Percentiles rank a stretch among this genome's conserved stretches.
Evolutionary conservation across 805 yeast genomes (phyloP).

Genomic region (Cyberlindnera petersonii): DNA sequence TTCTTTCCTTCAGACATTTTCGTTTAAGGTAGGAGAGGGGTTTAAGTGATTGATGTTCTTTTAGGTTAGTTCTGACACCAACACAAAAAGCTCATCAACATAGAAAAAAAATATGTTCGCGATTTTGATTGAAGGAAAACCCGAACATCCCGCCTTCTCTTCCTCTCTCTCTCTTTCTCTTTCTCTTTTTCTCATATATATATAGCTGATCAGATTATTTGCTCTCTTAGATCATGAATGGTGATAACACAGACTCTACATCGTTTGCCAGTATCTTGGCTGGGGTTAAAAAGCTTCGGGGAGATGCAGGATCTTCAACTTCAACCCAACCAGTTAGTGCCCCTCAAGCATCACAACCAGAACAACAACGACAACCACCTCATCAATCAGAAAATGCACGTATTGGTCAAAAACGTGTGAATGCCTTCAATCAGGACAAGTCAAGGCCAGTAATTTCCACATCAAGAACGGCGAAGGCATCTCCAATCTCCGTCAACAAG

Average conservation of each 20-base stretch:
- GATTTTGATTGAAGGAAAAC: background rate
- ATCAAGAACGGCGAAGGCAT: constrained; percentile 16
- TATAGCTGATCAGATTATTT: too few relatives aligned
- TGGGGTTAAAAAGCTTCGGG: constrained; percentile 54
- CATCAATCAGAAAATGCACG: constrained; percentile 3
- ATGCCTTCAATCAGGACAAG: constrained; percentile 24
- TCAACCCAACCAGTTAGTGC: background rate
- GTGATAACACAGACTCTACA: constrained; percentile 41
- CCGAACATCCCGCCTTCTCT: background rate
- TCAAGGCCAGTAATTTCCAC: constrained; percentile 12
- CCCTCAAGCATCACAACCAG: constrained; percentile 2
- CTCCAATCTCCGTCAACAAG: constrained; percentile 52
- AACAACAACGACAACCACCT: background rate
- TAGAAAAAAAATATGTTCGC: background rate
- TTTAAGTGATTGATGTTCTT: too few relatives aligned
- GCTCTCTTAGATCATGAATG: constrained; percentile 14
- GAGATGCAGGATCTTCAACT: constrained; percentile 24
- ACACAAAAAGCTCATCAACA: background rate
- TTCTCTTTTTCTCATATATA: too few relatives aligned
- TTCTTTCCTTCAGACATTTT: constrained; percentile 14
- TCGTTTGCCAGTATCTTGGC: constrained; percentile 70
- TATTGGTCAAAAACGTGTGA: constrained; percentile 18
- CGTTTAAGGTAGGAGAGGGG: background rate
- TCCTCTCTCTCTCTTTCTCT: too few relatives aligned
- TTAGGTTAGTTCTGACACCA: background rate